Evolutionary conservation across 176 grass and related monocot species (phyloP), one percentile per base, ranked within the genome.

Genomic region (Zoysia japonica): DNA sequence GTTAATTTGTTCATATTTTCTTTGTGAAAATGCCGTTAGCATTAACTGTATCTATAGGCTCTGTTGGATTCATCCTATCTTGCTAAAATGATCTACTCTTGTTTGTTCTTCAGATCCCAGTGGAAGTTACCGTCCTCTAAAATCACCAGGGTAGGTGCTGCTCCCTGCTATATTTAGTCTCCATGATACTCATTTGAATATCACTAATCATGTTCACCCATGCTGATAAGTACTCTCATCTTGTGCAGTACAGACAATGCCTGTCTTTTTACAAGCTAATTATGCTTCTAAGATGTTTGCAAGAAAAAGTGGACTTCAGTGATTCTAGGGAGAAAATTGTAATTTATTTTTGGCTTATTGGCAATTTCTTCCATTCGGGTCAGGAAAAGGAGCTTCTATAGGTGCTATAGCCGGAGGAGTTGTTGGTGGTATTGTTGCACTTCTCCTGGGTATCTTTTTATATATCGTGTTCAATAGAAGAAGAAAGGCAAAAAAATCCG

Each of bases 361-460:
- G 47, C 36, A 74, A 63, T 69, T 19, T 85, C 48, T 56, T 68
- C 48, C 38, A 51, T 71, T 7, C 8, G 61, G 45, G 38, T 45
- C 73, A 88, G 79, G 70, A 69, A 74, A 82, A n/a, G 80, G 65
- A 78, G 15, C 48, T 71, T 75, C 89, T 4, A 52, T 11, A 5
- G 88, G 76, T 81, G 84, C 78, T 80, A 93, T 99, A 85, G 92
- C 65, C 72, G 96, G 90, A 73, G 89, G 91, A 85, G 81, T 87
- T 78, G n/a, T 84, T 49, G 90, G 52, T 56, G 85, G 45, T 53
- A 50, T 87, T 69, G 50, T 48, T 89, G 47, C 79, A 54, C 68
- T 99, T 61, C 48, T 77, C 57, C 15, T 82, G 68, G 85, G 20
- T 68, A 49, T 82, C 7, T 44, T 86, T 43, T 11, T 87, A 66